A percentile compares a stretch with the other conserved stretches of the same genome.
Evolutionary conservation across 1,284 basidiomycete genomes (phyloP).

Genomic region (Moesziomyces sp.): DNA sequence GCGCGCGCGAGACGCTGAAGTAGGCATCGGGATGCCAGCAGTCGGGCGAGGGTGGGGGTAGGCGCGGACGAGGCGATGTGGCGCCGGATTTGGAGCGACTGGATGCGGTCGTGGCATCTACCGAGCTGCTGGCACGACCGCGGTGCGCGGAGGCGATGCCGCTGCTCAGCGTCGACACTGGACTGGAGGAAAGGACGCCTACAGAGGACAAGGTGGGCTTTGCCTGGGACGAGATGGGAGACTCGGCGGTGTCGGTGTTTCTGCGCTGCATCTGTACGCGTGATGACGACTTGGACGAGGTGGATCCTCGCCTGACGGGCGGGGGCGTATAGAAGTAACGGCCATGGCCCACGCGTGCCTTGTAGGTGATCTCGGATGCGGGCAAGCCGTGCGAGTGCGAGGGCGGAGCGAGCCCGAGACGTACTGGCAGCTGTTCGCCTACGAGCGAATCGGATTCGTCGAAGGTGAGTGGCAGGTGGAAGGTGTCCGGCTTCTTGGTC

Average conservation of each 20-base stretch:
- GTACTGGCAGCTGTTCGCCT: constrained; percentile 47
- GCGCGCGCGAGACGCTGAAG: constrained; percentile 20
- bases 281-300: constrained; percentile 1
- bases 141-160: constrained; percentile 12
- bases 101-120: neutral
- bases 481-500: constrained; percentile 22
- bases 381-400: constrained; percentile 25
- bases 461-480: constrained; percentile 32
- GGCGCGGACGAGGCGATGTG: constrained; percentile 2
- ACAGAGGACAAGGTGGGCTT: neutral
- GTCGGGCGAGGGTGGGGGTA: constrained; percentile 29
- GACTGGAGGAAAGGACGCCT: constrained; percentile 5
- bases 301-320: constrained; percentile 5
- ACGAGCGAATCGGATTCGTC: constrained; percentile 28
- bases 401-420: constrained; percentile 54
- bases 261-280: constrained; percentile 10
- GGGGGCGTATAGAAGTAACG: constrained; percentile 58
- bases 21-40: constrained; percentile 52
- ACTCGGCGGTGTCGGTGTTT: constrained; percentile 19
- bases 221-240: constrained; percentile 2
- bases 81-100: too few relatives aligned
- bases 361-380: constrained; percentile 34
- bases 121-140: constrained; percentile 5
- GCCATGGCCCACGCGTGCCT: constrained; percentile 37
- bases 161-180: constrained; percentile 11